Evolutionary conservation across 495 filamentous ascomycete species (phyloP).

Genomic region (Paragyromitra xinjiangensis): DNA sequence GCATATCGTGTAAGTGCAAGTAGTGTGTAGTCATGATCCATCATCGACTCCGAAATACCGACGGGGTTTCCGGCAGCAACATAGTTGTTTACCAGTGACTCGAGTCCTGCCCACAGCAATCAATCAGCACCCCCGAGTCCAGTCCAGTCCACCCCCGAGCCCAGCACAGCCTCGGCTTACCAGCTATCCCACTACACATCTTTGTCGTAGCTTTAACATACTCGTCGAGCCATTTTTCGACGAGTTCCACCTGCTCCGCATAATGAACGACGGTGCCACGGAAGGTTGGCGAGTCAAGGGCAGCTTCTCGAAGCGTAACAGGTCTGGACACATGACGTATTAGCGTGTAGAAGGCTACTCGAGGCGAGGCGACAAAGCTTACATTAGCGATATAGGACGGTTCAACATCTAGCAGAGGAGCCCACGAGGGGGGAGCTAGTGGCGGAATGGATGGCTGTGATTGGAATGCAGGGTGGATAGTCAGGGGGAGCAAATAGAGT

Average conservation of each 20-base stretch:
- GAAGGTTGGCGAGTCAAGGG: conserved; percentile 94
- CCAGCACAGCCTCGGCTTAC: conserved; percentile 67
- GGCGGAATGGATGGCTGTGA: conserved; percentile 6
- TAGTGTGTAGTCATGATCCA: conserved; percentile 95
- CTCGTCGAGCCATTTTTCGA: conserved; percentile 92
- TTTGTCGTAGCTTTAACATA: conserved; percentile 82
- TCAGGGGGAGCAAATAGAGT: conserved; percentile 17
- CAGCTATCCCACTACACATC: conserved; percentile 74
- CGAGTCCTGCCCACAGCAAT: conserved; percentile 42
- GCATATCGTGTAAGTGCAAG: conserved; percentile 83
- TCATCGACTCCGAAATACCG: conserved; percentile 75
- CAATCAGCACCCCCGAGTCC: neutral
- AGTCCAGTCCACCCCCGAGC: neutral
- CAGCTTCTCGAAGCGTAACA: conserved; percentile 91
- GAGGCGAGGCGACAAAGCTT: conserved; percentile 20
- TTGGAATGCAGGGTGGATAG: conserved; percentile 10
- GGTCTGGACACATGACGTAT: conserved; percentile 64
- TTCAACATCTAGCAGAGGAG: conserved; percentile 39
- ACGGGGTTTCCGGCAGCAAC: conserved; percentile 72
- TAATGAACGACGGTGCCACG: conserved; percentile 88
- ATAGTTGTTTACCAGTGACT: conserved; percentile 71
- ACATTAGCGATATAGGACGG: conserved; percentile 51
- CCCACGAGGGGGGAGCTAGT: conserved; percentile 13
- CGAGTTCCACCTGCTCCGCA: conserved; percentile 85
- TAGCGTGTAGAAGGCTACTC: neutral